Evolutionary conservation across 2,329 filamentous ascomycete genomes (phyloP).

Genomic region (Exophiala viscosa): DNA sequence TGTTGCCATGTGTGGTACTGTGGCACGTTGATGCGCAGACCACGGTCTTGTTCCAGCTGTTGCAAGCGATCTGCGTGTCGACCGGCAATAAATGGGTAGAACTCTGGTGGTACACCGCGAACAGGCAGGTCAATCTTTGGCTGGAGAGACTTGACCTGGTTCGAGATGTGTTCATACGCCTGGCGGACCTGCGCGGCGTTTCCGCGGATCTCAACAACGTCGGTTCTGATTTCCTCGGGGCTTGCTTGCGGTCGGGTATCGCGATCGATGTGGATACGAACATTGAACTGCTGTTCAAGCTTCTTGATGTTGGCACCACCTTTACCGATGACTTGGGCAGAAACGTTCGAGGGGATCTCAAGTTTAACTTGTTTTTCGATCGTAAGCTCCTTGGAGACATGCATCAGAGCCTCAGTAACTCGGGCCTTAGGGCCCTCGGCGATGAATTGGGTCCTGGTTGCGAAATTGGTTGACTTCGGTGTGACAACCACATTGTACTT

Average conservation of each 20-base stretch:
- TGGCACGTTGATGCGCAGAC: slow-evolving; percentile 78
- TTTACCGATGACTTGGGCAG: slow-evolving; percentile 89
- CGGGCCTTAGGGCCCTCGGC: slow-evolving; percentile 78
- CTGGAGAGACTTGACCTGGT: slow-evolving; percentile 81
- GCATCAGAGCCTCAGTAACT: slow-evolving; percentile 82
- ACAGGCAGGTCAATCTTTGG: slow-evolving; percentile 78
- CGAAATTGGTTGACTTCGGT: slow-evolving; percentile 64
- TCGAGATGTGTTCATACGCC: slow-evolving; percentile 77
- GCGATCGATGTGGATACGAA: slow-evolving; percentile 84
- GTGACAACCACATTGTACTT: slow-evolving; percentile 83
- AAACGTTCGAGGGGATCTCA: slow-evolving; percentile 75
- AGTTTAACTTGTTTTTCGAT: slow-evolving; percentile 72
- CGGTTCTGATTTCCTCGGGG: slow-evolving; percentile 69
- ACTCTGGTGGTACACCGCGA: slow-evolving; percentile 80
- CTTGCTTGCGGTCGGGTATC: slow-evolving; percentile 55
- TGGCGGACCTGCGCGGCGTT: slow-evolving; percentile 83
- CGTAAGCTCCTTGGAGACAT: slow-evolving; percentile 83
- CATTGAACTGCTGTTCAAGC: slow-evolving; percentile 84
- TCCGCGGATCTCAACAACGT: slow-evolving; percentile 85
- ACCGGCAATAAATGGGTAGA: slow-evolving; percentile 92
- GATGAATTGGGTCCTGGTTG: slow-evolving; percentile 74
- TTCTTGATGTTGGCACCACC: slow-evolving; percentile 85
- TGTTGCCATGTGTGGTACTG: slow-evolving; percentile 70
- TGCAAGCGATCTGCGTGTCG: slow-evolving; percentile 65
- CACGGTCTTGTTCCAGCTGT: slow-evolving; percentile 67